These are phyloP conservation scores for Termitomyces sp. DNA, from an alignment of 1,284 basidiomycete genomes.

Conservation along the genomic window DNA sequence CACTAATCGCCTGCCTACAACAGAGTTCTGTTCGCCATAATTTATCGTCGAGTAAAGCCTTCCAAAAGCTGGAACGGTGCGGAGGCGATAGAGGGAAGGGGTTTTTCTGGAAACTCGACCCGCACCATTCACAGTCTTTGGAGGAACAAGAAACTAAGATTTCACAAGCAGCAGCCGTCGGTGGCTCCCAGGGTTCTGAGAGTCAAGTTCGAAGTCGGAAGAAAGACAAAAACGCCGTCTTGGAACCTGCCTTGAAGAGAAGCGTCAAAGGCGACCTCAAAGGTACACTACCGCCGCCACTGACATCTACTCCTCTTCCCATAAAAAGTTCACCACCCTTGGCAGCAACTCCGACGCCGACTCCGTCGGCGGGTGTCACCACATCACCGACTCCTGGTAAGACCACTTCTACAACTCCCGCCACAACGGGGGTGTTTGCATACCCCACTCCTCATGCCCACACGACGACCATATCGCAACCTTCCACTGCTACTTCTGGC, in stretches of 20 bases:
- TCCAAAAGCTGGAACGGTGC: slow-evolving; percentile 80
- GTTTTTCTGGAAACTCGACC: slow-evolving; percentile 85
- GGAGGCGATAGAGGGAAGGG: slow-evolving; percentile 86
- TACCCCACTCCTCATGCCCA: slow-evolving; percentile 29
- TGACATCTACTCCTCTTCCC: slow-evolving; percentile 58
- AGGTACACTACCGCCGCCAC: slow-evolving; percentile 56
- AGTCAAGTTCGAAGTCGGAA: slow-evolving; percentile 35
- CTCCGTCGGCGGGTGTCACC: slow-evolving; percentile 2
- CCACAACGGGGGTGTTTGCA: slow-evolving; percentile 36
- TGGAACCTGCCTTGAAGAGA: slow-evolving; percentile 61
- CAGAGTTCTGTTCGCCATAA: slow-evolving; percentile 92
- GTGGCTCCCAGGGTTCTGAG: slow-evolving; percentile 31
- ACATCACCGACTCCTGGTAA: slow-evolving; percentile 9
- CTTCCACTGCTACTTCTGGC: slow-evolving; percentile 26
- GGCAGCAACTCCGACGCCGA: slow-evolving; percentile 12
- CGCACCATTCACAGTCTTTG: slow-evolving; percentile 60
- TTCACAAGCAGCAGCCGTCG: slow-evolving; percentile 31
- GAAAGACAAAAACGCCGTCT: slow-evolving; percentile 45
- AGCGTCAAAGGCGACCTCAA: slow-evolving; percentile 58
- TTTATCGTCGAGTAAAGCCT: slow-evolving; percentile 82
- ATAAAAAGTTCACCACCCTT: slow-evolving; percentile 27
- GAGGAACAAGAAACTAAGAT: slow-evolving; percentile 64
- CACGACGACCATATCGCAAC: slow-evolving; percentile 21
- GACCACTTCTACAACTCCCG: slow-evolving; percentile 19
- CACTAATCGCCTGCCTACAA: slow-evolving; percentile 4